phyloP scores from a whole-genome alignment of 768 basidiomycete genomes.

The Lenzites betulinus region DNA sequence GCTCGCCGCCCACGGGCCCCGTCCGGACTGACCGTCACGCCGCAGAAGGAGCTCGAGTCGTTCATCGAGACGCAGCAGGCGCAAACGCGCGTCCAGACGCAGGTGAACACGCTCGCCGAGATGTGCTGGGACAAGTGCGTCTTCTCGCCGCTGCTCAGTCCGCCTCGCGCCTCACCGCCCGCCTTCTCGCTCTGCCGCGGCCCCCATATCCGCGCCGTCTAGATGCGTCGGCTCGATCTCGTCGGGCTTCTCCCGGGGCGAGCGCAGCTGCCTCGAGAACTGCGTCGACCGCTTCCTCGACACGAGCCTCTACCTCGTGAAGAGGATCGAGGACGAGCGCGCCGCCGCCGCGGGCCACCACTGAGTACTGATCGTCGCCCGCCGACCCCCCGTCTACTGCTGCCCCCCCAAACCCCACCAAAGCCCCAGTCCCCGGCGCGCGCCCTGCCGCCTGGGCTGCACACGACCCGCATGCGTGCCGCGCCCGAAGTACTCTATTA shows the following conservation, averaged over 20 bases:
- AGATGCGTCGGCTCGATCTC: constrained; percentile 84
- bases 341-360: constrained; percentile 41
- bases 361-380: constrained; percentile 17
- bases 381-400: neutral
- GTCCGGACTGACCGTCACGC: constrained; percentile 5
- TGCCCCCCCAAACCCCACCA: neutral
- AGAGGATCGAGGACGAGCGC: constrained; percentile 50
- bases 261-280: constrained; percentile 82
- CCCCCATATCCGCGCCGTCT: constrained; percentile 12
- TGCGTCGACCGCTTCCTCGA: constrained; percentile 95
- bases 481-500: constrained; percentile 9
- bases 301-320: constrained; percentile 79
- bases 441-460: neutral
- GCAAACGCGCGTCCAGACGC: constrained; percentile 67
- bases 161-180: constrained; percentile 2
- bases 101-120: constrained; percentile 77
- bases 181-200: constrained; percentile 16
- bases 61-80: constrained; percentile 86
- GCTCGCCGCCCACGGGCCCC: constrained; percentile 15
- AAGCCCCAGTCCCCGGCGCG: neutral
- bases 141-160: constrained; percentile 5
- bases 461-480: neutral
- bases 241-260: constrained; percentile 73
- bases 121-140: constrained; percentile 93
- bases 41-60: constrained; percentile 76